Conservation (phyloP, 805 yeast species). For the Saitoella complicata region DNA sequence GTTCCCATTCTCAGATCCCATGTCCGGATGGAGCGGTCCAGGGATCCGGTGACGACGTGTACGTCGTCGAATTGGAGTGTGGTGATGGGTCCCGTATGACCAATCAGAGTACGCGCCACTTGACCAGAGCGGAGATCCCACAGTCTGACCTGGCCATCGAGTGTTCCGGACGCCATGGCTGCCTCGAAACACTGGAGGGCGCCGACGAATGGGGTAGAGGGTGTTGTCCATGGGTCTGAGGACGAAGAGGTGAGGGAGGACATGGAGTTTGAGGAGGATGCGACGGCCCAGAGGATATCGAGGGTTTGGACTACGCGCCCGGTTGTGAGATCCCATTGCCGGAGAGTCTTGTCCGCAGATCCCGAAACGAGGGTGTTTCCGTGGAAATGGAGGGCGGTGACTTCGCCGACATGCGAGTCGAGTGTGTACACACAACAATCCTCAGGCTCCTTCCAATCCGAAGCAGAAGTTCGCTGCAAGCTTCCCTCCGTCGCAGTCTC, state of each 20-base stretch:
- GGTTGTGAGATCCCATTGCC: constrained; percentile 57
- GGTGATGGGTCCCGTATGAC: constrained; percentile 57
- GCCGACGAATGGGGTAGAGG: constrained; percentile 31
- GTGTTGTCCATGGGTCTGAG: background rate
- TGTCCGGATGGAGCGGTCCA: constrained; percentile 44
- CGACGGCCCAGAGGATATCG: constrained; percentile 48
- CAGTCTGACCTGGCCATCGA: constrained; percentile 55
- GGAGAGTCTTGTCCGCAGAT: constrained; percentile 51
- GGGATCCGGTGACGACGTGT: constrained; percentile 45
- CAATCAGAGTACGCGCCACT: constrained; percentile 41
- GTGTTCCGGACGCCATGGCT: constrained; percentile 64
- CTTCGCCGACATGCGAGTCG: constrained; percentile 50
- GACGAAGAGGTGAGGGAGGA: background rate
- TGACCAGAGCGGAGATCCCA: constrained; percentile 67
- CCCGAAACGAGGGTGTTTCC: constrained; percentile 46
- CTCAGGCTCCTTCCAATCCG: constrained; percentile 13
- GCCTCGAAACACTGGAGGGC: constrained; percentile 59
- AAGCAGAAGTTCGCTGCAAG: background rate
- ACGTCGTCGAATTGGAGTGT: constrained; percentile 53
- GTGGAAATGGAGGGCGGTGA: constrained; percentile 44
- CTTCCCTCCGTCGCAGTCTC: background rate
- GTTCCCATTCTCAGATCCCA: constrained; percentile 65
- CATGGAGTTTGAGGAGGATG: constrained; percentile 13
- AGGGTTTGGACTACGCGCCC: constrained; percentile 57
- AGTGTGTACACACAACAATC: constrained; percentile 32